A percentile compares a stretch with the other conserved stretches of the same genome.
These are phyloP conservation scores for Nicotiana knightiana DNA, from an alignment of 257 asterid genomes.

Conservation along the genomic window DNA sequence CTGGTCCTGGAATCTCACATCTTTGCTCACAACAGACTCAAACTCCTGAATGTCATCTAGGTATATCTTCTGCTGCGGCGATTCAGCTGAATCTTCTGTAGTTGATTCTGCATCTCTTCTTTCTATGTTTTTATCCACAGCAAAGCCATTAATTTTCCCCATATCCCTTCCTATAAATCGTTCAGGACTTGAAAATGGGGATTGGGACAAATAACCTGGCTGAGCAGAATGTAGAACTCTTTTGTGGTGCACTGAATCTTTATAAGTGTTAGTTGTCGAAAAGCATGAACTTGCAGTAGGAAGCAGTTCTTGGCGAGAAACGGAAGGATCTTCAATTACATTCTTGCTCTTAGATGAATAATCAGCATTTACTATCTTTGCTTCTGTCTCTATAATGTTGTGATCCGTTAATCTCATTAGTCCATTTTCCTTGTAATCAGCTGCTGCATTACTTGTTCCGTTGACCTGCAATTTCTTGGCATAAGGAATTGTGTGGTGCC, in stretches of 20 bases:
- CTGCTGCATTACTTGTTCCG: not conserved
- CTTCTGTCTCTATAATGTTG: slow-evolving; percentile 7
- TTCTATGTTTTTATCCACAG: not conserved
- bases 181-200: not conserved
- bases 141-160: not conserved
- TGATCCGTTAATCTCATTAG: not conserved
- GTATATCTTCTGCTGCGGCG: slow-evolving; percentile 40
- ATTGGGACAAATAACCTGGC: not conserved
- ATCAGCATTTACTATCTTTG: slow-evolving; percentile 14
- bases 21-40: slow-evolving; percentile 30
- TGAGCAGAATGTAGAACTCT: not conserved
- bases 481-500: not conserved
- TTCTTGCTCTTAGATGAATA: slow-evolving; percentile 9
- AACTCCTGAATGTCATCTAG: slow-evolving; percentile 70
- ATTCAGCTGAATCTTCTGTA: slow-evolving; percentile 26
- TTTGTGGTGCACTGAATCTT: not conserved
- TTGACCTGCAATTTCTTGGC: slow-evolving; percentile 1
- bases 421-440: not conserved
- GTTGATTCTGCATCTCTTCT: slow-evolving; percentile 19
- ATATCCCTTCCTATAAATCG: not conserved
- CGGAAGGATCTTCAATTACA: slow-evolving; percentile 1
- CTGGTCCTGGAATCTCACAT: slow-evolving; percentile 42
- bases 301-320: not conserved
- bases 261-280: not conserved
- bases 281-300: slow-evolving; percentile 3